Evolutionary conservation across 2,329 filamentous ascomycete genomes (phyloP).

Genomic region (Phyllachora maydis): DNA sequence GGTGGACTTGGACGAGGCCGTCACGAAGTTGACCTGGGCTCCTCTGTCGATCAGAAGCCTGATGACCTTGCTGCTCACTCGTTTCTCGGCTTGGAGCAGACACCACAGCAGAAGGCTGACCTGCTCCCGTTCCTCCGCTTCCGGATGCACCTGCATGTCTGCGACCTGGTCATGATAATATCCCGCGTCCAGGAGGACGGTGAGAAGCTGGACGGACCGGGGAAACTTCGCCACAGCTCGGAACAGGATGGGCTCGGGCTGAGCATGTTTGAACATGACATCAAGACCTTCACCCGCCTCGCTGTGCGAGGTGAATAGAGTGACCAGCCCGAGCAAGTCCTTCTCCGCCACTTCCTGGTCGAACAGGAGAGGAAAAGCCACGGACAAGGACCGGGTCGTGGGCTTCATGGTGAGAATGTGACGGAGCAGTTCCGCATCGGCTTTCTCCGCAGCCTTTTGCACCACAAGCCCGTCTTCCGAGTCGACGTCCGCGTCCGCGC

Average conservation of each 20-base stretch:
- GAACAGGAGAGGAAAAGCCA: constrained; percentile 35
- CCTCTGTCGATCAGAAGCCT: constrained; percentile 29
- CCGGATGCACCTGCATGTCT: constrained; percentile 19
- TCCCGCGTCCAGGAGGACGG: constrained; percentile 31
- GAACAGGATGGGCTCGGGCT: constrained; percentile 25
- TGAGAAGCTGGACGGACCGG: constrained; percentile 26
- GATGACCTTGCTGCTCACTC: constrained; percentile 35
- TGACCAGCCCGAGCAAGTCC: constrained; percentile 25
- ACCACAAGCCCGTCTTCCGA: constrained; percentile 30
- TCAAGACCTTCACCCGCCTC: constrained; percentile 27
- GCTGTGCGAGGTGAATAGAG: constrained; percentile 27
- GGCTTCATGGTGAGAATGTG: constrained; percentile 28
- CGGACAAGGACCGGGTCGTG: constrained; percentile 23
- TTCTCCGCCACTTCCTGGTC: constrained; percentile 26
- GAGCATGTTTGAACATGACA: constrained; percentile 20
- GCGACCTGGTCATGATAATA: constrained; percentile 36
- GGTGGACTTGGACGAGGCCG: constrained; percentile 27
- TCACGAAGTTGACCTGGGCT: constrained; percentile 36
- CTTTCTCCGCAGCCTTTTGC: constrained; percentile 28
- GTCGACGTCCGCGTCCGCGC: constrained; percentile 23
- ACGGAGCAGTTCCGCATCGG: constrained; percentile 24
- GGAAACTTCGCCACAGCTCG: constrained; percentile 33
- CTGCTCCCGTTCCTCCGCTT: constrained; percentile 27
- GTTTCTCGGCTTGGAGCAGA: constrained; percentile 40
- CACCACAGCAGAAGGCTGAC: constrained; percentile 39